Evolutionary conservation across 1,139 yeast species (phyloP).

Genomic region (Trichomonascaceae sp.): DNA sequence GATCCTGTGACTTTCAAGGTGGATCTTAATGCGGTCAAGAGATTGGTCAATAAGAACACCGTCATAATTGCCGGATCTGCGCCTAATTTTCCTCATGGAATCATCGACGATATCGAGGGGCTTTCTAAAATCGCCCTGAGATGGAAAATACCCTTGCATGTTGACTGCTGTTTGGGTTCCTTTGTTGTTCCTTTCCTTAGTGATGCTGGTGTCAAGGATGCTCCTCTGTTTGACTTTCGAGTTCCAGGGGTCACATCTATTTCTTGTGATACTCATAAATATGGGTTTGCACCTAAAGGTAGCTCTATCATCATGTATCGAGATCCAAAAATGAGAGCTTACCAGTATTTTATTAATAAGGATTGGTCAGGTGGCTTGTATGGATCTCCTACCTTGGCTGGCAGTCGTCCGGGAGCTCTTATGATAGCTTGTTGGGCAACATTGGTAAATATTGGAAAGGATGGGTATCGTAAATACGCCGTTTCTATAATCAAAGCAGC

Average conservation of each 20-base stretch:
- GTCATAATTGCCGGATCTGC: conserved; percentile 86
- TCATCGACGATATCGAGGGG: conserved; percentile 78
- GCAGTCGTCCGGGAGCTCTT: conserved; percentile 94
- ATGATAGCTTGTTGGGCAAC: conserved; percentile 99
- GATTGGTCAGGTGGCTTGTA: conserved; percentile 95
- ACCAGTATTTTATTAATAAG: conserved; percentile 77
- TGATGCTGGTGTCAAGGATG: conserved; percentile 50
- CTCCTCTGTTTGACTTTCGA: conserved; percentile 75
- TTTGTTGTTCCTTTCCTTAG: conserved; percentile 79
- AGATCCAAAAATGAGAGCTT: conserved; percentile 52
- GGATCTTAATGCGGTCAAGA: conserved; percentile 54
- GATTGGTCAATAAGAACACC: conserved; percentile 69
- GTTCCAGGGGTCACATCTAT: conserved; percentile 95
- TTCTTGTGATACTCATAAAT: conserved; percentile 95
- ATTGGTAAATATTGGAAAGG: conserved; percentile 66
- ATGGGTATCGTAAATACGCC: conserved; percentile 69
- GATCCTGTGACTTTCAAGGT: conserved; percentile 67
- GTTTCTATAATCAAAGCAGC: conserved; percentile 62
- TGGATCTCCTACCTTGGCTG: conserved; percentile 95
- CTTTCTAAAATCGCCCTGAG: conserved; percentile 61
- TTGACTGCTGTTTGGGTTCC: conserved; percentile 93
- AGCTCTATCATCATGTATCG: conserved; percentile 91
- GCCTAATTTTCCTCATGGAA: conserved; percentile 96
- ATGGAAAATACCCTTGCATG: conserved; percentile 75
- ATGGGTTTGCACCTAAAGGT: conserved; percentile 98